Base-by-base conservation (phyloP, 2,329 filamentous ascomycete species). In the Xylariales sp. region DNA sequence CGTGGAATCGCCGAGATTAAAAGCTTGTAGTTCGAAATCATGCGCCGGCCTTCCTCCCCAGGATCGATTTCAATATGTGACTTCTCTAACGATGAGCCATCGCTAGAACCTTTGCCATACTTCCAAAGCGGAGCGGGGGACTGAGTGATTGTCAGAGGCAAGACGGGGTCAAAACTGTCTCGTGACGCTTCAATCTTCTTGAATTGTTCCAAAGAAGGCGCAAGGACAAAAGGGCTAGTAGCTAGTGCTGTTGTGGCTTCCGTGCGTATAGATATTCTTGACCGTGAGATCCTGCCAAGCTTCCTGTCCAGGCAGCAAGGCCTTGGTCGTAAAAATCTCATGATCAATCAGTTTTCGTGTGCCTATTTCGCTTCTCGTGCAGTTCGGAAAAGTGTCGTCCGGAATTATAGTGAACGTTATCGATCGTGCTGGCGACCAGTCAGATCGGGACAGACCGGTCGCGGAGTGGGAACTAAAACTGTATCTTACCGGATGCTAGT, bases 21-120 rank as follows among this genome's bases (percentile, higher is more conserved):
- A 20, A 38, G 24, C 18, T 38, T 38, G 15, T 38, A 38, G 24
- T 38, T 38, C 18, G 35, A 8, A 4, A 38, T 38, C 35, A 38
- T 38, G 14, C 7, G 9, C 14, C 35, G 35, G 15, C 24, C 24
- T 3, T 28, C 24, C 12, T 21, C 24, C 7, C 15, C 8, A 11
- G 35, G 35, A 28, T 38, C 35, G 6, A 38, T 24, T 6, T 25
- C n/a, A 3, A 38, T 20, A 28, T 38, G 35, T 4, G 21, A 18
- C 14, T 38, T 38, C 6, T 3, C 14, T 3, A 3, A 6, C 5
- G 35, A 25, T 10, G 21, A 4, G 21, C 14, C 24, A 27, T 38
- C 35, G 14, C 15, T 38, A 15, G 35, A 15, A 15, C 35, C 35
- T 4, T 38, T 11, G 22, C 35, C 35, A 28, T 38, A 38, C 10